phyloP scores from a whole-genome alignment of 345 rosid species.

The Citrus sp. region DNA sequence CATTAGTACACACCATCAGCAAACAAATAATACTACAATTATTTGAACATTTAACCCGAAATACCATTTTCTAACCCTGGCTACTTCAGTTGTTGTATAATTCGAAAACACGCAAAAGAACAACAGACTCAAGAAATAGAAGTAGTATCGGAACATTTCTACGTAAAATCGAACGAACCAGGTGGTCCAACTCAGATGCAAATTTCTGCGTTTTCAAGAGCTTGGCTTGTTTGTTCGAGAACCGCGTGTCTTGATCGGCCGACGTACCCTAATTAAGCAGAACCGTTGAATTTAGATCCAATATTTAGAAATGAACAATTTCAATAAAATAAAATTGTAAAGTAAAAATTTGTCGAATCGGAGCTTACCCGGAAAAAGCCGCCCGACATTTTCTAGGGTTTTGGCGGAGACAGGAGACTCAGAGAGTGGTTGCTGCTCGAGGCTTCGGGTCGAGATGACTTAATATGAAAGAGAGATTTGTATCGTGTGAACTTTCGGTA shows the following conservation, averaged over 20 bases:
- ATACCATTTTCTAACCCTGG: background rate
- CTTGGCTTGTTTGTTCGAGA: slow-evolving; percentile 98
- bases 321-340: background rate
- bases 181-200: slow-evolving; percentile 74
- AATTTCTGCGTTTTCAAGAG: slow-evolving; percentile 92
- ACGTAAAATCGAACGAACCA: slow-evolving; percentile 49
- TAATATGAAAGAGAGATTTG: background rate
- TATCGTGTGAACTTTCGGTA: background rate
- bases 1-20: background rate
- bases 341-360: background rate
- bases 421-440: background rate
- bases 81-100: background rate
- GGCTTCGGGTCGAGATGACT: background rate
- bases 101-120: background rate
- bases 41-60: background rate
- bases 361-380: slow-evolving; percentile 66
- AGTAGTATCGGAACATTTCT: background rate
- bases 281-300: slow-evolving; percentile 27
- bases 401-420: background rate
- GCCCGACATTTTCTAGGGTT: slow-evolving; percentile 55
- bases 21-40: background rate
- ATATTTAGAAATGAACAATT: background rate
- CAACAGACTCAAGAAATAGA: background rate
- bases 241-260: slow-evolving; percentile 97
- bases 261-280: slow-evolving; percentile 69